Conservation (phyloP, 768 basidiomycete species). For the Collybiopsis luxurians region DNA sequence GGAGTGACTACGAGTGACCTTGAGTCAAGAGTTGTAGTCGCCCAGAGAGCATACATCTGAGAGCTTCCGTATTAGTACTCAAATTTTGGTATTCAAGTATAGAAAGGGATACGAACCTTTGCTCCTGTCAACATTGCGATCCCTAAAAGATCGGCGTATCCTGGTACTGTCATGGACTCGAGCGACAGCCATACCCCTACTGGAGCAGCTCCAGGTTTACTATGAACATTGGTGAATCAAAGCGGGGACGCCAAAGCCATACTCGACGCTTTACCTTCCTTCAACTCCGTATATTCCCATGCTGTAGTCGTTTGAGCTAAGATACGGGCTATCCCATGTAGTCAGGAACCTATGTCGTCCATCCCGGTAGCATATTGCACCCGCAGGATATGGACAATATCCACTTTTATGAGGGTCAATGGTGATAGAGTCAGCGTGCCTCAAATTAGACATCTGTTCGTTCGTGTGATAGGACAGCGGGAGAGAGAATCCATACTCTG, state of each 20-base stretch:
- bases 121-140: slow-evolving; percentile 33
- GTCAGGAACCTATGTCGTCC: slow-evolving; percentile 25
- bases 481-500: no score
- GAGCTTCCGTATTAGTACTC: no score
- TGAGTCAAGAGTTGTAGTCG: slow-evolving; percentile 32
- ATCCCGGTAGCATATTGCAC: slow-evolving; percentile 30
- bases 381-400: slow-evolving; percentile 33
- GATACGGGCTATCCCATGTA: slow-evolving; percentile 24
- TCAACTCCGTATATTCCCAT: slow-evolving; percentile 47
- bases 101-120: slow-evolving; percentile 22
- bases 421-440: slow-evolving; percentile 34
- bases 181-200: slow-evolving; percentile 33
- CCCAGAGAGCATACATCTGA: slow-evolving; percentile 37
- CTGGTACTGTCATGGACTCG: slow-evolving; percentile 39
- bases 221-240: slow-evolving; percentile 10
- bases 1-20: slow-evolving; percentile 36
- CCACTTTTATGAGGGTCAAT: slow-evolving; percentile 30
- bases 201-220: slow-evolving; percentile 46
- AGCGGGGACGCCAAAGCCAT: not conserved
- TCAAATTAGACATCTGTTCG: slow-evolving; percentile 25
- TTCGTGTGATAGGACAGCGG: slow-evolving; percentile 12
- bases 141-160: slow-evolving; percentile 33
- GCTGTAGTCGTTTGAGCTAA: slow-evolving; percentile 15
- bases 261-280: slow-evolving; percentile 36
- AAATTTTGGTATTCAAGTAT: no score